Evolutionary conservation across 192 early-diverging fungal genomes (phyloP).

Genomic region (Podila minutissima): DNA sequence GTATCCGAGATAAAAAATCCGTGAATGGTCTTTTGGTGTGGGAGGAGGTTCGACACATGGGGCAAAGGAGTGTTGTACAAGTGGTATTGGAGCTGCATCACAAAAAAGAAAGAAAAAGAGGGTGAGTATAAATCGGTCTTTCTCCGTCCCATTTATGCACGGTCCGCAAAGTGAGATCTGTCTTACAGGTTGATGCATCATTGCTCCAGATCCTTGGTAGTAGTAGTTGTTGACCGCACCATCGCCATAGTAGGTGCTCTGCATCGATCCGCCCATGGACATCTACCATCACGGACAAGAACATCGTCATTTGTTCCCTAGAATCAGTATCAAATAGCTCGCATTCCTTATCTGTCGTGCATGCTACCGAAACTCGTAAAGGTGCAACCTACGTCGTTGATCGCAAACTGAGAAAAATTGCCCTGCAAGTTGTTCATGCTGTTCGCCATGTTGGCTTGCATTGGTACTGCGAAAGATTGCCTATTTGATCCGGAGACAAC

Average conservation of each 20-base stretch:
- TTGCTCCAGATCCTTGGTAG: conserved; percentile 33
- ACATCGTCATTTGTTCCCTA: background rate
- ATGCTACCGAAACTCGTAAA: background rate
- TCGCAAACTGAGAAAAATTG: conserved; percentile 42
- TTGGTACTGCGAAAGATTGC: conserved; percentile 26
- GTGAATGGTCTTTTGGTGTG: conserved; percentile 83
- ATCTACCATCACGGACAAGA: conserved; percentile 5
- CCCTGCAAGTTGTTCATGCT: conserved; percentile 27
- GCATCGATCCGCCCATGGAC: conserved; percentile 25
- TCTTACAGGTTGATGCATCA: conserved; percentile 52
- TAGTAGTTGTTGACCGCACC: conserved; percentile 34
- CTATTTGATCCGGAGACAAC: background rate
- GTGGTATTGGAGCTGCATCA: conserved; percentile 78
- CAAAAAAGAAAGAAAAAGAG: background rate
- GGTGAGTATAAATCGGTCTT: background rate
- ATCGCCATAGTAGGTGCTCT: conserved; percentile 37
- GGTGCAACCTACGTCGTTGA: conserved; percentile 27
- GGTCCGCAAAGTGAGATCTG: background rate
- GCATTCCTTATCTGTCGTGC: background rate
- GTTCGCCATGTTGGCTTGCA: conserved; percentile 29
- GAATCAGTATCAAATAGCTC: background rate
- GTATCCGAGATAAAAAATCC: conserved; percentile 88
- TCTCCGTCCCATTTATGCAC: background rate
- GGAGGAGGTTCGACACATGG: conserved; percentile 71
- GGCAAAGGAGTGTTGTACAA: conserved; percentile 78